Percentiles rank a stretch among this genome's conserved stretches.
Conservation (phyloP, 225 moss, liverwort and hornwort genomes). For the Climacium dendroides region DNA sequence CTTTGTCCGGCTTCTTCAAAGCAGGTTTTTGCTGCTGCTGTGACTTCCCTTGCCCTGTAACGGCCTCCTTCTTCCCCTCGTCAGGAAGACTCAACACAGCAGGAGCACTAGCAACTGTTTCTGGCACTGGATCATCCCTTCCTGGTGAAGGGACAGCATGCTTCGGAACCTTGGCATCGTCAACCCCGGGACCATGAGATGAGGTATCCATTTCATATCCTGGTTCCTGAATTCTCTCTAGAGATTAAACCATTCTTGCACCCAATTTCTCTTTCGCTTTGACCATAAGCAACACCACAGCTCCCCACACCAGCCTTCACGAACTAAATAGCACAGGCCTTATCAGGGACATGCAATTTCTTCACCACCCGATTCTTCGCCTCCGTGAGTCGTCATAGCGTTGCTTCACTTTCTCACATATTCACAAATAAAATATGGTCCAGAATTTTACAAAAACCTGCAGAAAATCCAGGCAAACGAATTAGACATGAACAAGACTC, state of each 20-base stretch:
- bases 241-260: not conserved
- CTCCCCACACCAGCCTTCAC: not conserved
- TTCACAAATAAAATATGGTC: not conserved
- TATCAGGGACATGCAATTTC: not conserved
- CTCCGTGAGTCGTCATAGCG: not conserved
- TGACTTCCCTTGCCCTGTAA: not conserved
- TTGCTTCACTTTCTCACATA: not conserved
- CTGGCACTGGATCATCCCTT: not conserved
- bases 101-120: not conserved
- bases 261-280: not conserved
- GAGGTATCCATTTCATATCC: slow-evolving; percentile 11
- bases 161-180: not conserved
- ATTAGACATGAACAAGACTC: not conserved
- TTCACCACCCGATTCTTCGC: not conserved
- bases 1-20: slow-evolving; percentile 21
- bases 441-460: not conserved
- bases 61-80: not conserved
- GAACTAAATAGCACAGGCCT: not conserved
- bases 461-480: not conserved
- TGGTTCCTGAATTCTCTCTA: not conserved
- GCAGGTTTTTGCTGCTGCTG: slow-evolving; percentile 4
- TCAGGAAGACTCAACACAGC: not conserved
- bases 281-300: not conserved
- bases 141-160: not conserved
- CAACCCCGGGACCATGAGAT: not conserved